A percentile compares a stretch with the other conserved stretches of the same genome.
phyloP scores from a whole-genome alignment of 768 basidiomycete genomes.

The Rubroboletus satanas region DNA sequence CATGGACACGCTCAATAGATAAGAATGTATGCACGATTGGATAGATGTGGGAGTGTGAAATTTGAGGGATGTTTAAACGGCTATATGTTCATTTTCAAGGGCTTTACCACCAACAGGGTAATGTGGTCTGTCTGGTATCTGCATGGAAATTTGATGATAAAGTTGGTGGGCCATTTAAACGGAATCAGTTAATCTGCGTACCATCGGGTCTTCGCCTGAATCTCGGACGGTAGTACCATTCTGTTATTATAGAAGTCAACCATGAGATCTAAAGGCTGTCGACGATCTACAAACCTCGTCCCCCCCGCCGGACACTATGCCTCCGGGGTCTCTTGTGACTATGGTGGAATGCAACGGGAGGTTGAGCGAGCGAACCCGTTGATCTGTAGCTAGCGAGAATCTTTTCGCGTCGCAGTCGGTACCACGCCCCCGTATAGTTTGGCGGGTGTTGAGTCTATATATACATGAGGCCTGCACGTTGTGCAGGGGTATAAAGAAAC shows the following conservation, averaged over 20 bases:
- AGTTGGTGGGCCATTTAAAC: neutral
- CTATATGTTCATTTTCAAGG: neutral
- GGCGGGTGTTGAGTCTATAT: slow-evolving; percentile 57
- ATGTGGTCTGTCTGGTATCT: slow-evolving; percentile 1
- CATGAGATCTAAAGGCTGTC: neutral
- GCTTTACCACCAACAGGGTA: slow-evolving; percentile 11
- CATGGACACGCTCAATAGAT: neutral
- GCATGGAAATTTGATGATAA: neutral
- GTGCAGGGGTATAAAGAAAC: slow-evolving; percentile 13
- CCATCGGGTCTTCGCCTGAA: slow-evolving; percentile 2
- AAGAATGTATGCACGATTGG: neutral
- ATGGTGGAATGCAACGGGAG: slow-evolving; percentile 3
- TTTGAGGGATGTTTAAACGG: neutral
- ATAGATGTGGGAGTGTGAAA: neutral
- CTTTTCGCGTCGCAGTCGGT: slow-evolving; percentile 41
- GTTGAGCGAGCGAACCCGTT: neutral
- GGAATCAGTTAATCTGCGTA: neutral
- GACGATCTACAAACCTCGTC: slow-evolving; percentile 9
- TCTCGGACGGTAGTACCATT: neutral
- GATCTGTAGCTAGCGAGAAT: slow-evolving; percentile 18
- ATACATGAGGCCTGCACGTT: slow-evolving; percentile 9
- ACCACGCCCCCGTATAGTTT: slow-evolving; percentile 49
- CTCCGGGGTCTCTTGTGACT: neutral
- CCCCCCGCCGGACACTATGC: neutral
- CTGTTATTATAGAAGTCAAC: slow-evolving; percentile 3